A percentile compares a stretch with the other conserved stretches of the same genome.
Evolutionary conservation across 2,329 filamentous ascomycete species (phyloP).

Genomic region (Clonostachys byssicola): DNA sequence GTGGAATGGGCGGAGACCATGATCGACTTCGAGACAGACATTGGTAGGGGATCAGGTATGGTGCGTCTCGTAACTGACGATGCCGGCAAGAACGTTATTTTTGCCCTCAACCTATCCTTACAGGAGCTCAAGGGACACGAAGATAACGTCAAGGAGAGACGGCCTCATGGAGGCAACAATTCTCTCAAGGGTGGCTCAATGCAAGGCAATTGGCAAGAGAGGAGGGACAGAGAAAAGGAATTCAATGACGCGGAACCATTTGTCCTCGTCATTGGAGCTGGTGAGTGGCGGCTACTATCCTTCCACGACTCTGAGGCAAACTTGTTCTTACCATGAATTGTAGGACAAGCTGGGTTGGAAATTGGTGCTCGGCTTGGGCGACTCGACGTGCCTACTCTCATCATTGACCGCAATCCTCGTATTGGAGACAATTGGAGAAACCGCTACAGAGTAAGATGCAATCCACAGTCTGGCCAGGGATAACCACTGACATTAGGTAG

Average conservation of each 20-base stretch:
- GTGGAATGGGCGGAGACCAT: conserved; percentile 4
- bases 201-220: conserved; percentile 13
- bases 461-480: not conserved
- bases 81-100: conserved; percentile 12
- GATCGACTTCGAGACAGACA: conserved; percentile 4
- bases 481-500: conserved; percentile 6
- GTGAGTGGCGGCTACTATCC: not conserved
- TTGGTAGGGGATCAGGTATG: conserved; percentile 11
- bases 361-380: conserved; percentile 22
- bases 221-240: conserved; percentile 12
- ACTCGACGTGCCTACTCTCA: conserved; percentile 20
- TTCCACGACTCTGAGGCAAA: no score
- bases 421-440: conserved; percentile 45
- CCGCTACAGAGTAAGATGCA: conserved; percentile 28
- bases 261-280: conserved; percentile 29
- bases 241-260: conserved; percentile 23
- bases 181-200: conserved; percentile 18
- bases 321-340: not conserved
- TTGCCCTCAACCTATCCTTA: conserved; percentile 14
- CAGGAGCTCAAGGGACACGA: conserved; percentile 13
- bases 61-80: conserved; percentile 9
- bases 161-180: conserved; percentile 8
- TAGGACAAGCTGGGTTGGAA: conserved; percentile 35
- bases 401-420: conserved; percentile 36
- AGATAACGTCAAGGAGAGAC: conserved; percentile 1